Evolutionary conservation across 2,329 filamentous ascomycete species (phyloP).

Genomic region (Venturia carpophila): DNA sequence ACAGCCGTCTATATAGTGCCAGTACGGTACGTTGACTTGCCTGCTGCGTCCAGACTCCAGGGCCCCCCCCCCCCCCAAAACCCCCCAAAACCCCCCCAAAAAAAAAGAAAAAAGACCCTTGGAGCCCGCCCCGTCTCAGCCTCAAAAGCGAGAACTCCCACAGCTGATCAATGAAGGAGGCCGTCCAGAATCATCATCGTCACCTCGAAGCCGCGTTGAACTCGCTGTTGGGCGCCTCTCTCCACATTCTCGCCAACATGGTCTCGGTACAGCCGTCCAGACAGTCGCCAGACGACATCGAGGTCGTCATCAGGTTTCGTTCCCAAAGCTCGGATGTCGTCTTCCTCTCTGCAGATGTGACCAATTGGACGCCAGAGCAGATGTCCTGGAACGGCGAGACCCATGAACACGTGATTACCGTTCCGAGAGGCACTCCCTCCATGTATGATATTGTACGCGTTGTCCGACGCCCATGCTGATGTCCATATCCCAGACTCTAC

Average conservation of each 20-base stretch:
- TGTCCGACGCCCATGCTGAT: background rate
- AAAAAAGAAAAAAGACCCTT: too few species aligned
- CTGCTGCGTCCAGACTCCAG: too few species aligned
- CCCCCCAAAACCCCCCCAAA: too few species aligned
- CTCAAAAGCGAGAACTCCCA: background rate
- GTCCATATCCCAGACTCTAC: background rate
- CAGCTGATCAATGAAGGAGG: constrained; percentile 10
- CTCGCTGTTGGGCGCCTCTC: background rate
- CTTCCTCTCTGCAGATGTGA: constrained; percentile 11
- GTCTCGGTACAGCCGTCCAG: constrained; percentile 16
- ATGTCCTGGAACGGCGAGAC: constrained; percentile 7
- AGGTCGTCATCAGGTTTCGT: constrained; percentile 16
- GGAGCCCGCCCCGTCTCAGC: background rate
- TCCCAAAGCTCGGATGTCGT: background rate
- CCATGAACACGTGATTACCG: constrained; percentile 16
- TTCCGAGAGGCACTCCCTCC: constrained; percentile 9
- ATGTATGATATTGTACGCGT: background rate
- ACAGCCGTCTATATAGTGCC: background rate
- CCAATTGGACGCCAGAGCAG: constrained; percentile 11
- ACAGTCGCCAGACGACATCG: constrained; percentile 13
- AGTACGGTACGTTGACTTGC: constrained; percentile 7
- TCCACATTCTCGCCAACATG: constrained; percentile 14
- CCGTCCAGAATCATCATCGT: background rate
- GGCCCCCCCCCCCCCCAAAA: background rate
- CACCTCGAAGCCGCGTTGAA: constrained; percentile 3